Conservation (phyloP, 2,329 filamentous ascomycete species). For the Grosmannia serpens region DNA sequence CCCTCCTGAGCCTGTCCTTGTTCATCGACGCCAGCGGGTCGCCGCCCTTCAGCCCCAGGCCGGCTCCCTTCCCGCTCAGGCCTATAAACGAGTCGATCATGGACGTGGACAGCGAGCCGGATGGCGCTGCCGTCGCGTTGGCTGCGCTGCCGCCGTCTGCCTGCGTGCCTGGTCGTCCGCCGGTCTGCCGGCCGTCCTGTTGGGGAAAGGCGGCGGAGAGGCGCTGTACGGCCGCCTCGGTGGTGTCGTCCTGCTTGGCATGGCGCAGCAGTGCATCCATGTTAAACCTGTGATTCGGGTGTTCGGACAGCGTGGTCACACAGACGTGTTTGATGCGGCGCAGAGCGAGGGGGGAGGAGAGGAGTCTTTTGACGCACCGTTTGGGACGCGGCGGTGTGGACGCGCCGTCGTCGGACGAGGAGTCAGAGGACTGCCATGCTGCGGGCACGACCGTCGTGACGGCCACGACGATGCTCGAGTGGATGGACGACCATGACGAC, state of each 20-base stretch:
- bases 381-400: constrained; percentile 5
- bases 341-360: constrained; percentile 33
- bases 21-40: constrained; percentile 3
- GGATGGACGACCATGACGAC: neutral
- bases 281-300: constrained; percentile 50
- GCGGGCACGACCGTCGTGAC: neutral
- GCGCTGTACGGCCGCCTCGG: constrained; percentile 41
- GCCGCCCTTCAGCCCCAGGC: neutral
- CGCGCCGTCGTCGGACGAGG: constrained; percentile 2
- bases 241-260: constrained; percentile 46
- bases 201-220: constrained; percentile 25
- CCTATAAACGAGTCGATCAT: constrained; percentile 20
- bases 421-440: neutral
- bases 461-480: neutral
- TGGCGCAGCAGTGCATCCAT: constrained; percentile 50
- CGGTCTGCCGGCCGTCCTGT: constrained; percentile 7
- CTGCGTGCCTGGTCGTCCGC: neutral
- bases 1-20: constrained; percentile 30
- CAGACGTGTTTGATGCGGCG: constrained; percentile 9
- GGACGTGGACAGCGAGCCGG: constrained; percentile 13
- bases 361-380: constrained; percentile 6
- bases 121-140: neutral
- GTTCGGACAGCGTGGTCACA: constrained; percentile 7
- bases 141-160: neutral
- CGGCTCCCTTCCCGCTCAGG: neutral